Conservation (phyloP, 768 basidiomycete species). For the Bullera alba region DNA sequence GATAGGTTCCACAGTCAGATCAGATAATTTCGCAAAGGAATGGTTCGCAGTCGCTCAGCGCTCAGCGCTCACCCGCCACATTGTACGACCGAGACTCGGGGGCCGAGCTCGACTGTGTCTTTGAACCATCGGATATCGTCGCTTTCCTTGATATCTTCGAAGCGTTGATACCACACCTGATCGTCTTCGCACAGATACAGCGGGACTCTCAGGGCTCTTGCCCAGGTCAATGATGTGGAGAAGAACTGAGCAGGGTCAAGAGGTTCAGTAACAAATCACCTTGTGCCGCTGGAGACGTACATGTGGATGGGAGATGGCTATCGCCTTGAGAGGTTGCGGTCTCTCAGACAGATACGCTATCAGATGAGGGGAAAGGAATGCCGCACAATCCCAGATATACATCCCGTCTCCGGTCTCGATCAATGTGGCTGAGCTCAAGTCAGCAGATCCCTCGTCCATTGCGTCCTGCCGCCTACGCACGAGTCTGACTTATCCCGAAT, state of each 20-base stretch:
- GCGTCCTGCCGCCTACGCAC: slow-evolving; percentile 13
- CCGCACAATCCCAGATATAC: slow-evolving; percentile 45
- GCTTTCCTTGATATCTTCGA: slow-evolving; percentile 14
- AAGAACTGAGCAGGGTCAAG: slow-evolving; percentile 35
- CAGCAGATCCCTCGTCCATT: background rate
- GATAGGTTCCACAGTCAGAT: background rate
- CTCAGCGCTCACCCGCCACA: slow-evolving; percentile 43
- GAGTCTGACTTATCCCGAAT: slow-evolving; percentile 43
- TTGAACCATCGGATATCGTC: slow-evolving; percentile 34
- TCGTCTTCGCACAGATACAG: slow-evolving; percentile 35
- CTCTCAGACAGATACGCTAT: slow-evolving; percentile 19
- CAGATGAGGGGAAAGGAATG: slow-evolving; percentile 26
- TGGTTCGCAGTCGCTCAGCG: too few species aligned
- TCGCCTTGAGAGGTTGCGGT: slow-evolving; percentile 32
- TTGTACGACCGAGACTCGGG: slow-evolving; percentile 30
- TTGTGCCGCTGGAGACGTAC: slow-evolving; percentile 12
- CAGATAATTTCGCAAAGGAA: too few species aligned
- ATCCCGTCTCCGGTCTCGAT: slow-evolving; percentile 34
- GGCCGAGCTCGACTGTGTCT: slow-evolving; percentile 18
- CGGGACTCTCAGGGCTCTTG: slow-evolving; percentile 33
- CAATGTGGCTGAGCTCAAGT: slow-evolving; percentile 28
- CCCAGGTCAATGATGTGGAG: slow-evolving; percentile 41
- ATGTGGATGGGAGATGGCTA: slow-evolving; percentile 44
- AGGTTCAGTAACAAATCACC: background rate
- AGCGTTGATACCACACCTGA: slow-evolving; percentile 38